Evolutionary conservation across 768 basidiomycete species (phyloP), one percentile per base, ranked within the genome.

Genomic region (Hypsizygus marmoreus): DNA sequence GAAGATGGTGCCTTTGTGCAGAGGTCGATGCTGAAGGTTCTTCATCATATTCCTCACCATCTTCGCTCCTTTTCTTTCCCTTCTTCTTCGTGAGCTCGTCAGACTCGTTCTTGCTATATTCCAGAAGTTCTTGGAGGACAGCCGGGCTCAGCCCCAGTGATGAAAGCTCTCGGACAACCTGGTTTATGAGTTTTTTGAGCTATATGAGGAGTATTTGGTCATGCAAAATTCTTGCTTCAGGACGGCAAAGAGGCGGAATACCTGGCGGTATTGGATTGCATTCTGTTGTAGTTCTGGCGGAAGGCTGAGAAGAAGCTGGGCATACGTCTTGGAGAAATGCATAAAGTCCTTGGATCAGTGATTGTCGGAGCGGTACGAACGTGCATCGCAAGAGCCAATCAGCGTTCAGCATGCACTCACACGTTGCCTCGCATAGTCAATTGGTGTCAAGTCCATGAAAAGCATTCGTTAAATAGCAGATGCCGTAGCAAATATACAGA

Each of bases 101-200:
- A 8, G 40, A 26, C 20, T 51, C 20, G 13, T 50, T 16, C 5
- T 48, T 54, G 32, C 34, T 50, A 29, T 48, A 49, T 31, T 57
- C 63, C 13, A 77, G 61, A 16, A 76, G 63, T 38, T 73, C 65
- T 0, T 77, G 77, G 11, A 83, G 64, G 0, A 79, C 57, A 7
- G 65, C 58, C 4, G 81, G 81, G 46, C 68, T 69, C 5, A 84
- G 67, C 0, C 90, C 94, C 17, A 92, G 69, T 2, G 79, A 75
- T 3, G 79, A 73, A 13, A 97, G 81, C 64, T 97, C 94, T 8
- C 69, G 65, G 1, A 88, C 90, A 28, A 93, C 80, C 59, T 84
- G 77, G 51, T 90, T 88, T 55, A 97, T 94, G 23, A 95, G 70
- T 56, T 89, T 92, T 69, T 97, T 97, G 45, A 97, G 82, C 88